Conservation (phyloP, 176 grass and related monocot species). For the Phoenix roebelenii region DNA sequence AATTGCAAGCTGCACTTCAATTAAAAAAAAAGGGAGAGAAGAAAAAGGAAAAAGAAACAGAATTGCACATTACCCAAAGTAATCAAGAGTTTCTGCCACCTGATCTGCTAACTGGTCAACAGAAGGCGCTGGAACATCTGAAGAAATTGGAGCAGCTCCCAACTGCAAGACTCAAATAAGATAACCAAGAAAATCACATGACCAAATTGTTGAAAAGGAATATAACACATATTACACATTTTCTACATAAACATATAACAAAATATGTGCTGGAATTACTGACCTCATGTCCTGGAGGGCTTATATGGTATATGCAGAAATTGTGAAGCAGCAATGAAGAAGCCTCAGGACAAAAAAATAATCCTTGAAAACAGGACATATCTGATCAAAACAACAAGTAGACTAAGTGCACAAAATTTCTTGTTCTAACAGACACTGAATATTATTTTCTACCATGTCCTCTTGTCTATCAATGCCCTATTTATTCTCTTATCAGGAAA, state of each 20-base stretch:
- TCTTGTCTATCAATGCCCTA: no score
- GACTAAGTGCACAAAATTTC: background rate
- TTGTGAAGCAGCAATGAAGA: constrained; percentile 90
- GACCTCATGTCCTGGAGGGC: constrained; percentile 97
- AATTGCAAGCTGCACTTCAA: no score
- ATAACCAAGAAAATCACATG: constrained; percentile 17
- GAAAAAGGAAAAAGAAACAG: no score
- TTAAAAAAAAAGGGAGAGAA: no score
- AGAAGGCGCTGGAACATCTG: constrained; percentile 49
- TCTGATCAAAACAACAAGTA: constrained; percentile 34
- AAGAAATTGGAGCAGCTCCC: constrained; percentile 85
- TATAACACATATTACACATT: background rate
- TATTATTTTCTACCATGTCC: no score
- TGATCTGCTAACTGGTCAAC: constrained; percentile 90
- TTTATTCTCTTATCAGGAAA: no score
- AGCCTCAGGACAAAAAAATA: constrained; percentile 93
- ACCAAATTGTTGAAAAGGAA: constrained; percentile 18
- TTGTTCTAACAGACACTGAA: no score
- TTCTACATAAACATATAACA: background rate
- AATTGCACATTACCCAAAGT: constrained; percentile 65
- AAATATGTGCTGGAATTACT: constrained; percentile 9
- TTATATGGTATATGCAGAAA: constrained; percentile 99
- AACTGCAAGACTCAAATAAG: constrained; percentile 54
- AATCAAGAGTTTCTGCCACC: constrained; percentile 82
- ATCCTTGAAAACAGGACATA: constrained; percentile 98